Base-by-base conservation (phyloP, 2,329 filamentous ascomycete species). In the Fusarium sp. region DNA sequence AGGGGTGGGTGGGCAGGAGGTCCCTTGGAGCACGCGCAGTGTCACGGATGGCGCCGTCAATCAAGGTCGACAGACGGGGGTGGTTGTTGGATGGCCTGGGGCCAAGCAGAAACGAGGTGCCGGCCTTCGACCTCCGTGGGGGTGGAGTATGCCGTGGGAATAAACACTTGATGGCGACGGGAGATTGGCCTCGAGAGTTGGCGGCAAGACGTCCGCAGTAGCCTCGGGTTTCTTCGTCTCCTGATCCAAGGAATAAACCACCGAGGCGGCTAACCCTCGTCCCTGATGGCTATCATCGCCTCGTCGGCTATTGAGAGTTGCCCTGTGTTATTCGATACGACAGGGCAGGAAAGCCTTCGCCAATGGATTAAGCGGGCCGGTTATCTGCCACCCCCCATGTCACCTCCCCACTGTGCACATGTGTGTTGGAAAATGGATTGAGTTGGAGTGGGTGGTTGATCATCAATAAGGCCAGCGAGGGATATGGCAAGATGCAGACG, bases 71-170 rank as follows among this genome's bases (percentile, higher is more conserved):
- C 44, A 31, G 46, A 51, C 24, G 46, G 46, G 49, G 51, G 71
- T 58, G 58, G 42, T 56, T 64, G 62, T 59, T 69, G 64, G 58
- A 69, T 33, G 53, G 51, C 51, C 62, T 49, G 55, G 64, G 63
- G 57, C 46, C 27, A 61, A 51, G 46, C 57, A 61, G 65, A 66
- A 65, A 51, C 56, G 60, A 24, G 64, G 62, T 35, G 67, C 59
- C 75, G 75, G 75, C 33, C 75, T 77, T 77, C 65, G 74, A 77
- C 73, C 73, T 78, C 76, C 76, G 76, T 78, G 76, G 76, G 76
- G 76, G 76, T 77, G 75, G 68, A 68, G 70, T 38, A 49, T 44
- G 59, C 35, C 29, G 62, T 76, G 64, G 69, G 66, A 78, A 73
- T 71, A 75, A 75, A 72, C 66, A 65, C 63, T 64, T 63, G 68